Evolutionary conservation across 1,284 basidiomycete genomes (phyloP), one percentile per base, ranked within the genome.

Genomic region (Thecaphora frezii): DNA sequence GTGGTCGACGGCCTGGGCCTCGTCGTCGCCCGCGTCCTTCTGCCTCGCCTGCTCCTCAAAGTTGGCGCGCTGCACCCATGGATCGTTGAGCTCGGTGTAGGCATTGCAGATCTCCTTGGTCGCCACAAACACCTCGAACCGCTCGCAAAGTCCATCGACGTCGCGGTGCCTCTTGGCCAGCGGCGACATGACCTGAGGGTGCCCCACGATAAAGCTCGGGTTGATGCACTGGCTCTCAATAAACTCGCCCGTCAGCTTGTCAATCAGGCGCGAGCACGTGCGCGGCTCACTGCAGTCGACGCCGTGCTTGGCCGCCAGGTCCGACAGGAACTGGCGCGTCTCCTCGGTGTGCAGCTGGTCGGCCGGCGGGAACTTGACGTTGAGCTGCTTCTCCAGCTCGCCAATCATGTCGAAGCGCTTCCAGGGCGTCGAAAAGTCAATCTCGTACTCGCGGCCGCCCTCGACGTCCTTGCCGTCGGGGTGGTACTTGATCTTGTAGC

Each of bases 141-240:
- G 90, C 82, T 99, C 94, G 81, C 93, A 97, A 13, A 98, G 85
- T 41, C 96, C 96, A 5, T 69, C 64, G 25, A 76, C 73, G 51
- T 71, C 66, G 25, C 76, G 72, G 50, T 78, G 75, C 36, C 74
- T 64, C 64, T 78, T 78, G 41, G 94, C 96, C 22, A 99, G 86
- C 9, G 94, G 94, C 3, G 93, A 97, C 94, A 99, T 99, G 73
- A 99, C 91, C 83, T 97, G 93, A 41, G 94, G 94, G 81, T 99
- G 94, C 24, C 94, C 96, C 8, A 57, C 88, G 70, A 99, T 98
- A 85, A 99, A 99, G 14, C 91, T 85, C 5, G 94, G 94, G 48
- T 90, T 94, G 78, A 97, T 87, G 82, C 94, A 99, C 60, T 98
- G 88, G 45, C 88, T 89, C 81, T 99, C 94, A 79, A 98, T 97